Evolutionary conservation across 257 asterid genomes (phyloP).

Genomic region (Petrea volubilis): DNA sequence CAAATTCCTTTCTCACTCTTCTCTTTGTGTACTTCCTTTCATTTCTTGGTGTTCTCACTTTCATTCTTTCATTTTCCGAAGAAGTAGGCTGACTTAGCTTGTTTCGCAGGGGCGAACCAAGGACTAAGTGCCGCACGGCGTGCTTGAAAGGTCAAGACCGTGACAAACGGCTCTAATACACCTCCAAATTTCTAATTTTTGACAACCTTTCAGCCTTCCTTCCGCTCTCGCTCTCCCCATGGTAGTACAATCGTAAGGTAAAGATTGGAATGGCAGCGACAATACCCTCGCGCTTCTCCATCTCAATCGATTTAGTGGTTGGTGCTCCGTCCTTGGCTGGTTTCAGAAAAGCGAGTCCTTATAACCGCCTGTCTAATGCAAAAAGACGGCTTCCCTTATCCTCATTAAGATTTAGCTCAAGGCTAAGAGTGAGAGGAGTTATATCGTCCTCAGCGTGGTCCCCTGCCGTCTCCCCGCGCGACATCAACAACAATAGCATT

Average conservation of each 20-base stretch:
- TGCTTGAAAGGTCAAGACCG: too few species aligned
- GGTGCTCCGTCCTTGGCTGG: slow-evolving; percentile 27
- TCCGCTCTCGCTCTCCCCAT: background rate
- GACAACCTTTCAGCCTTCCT: background rate
- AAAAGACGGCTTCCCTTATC: slow-evolving; percentile 17
- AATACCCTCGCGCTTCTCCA: slow-evolving; percentile 8
- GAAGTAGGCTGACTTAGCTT: too few species aligned
- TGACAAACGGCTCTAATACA: too few species aligned
- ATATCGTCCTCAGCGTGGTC: slow-evolving; percentile 38
- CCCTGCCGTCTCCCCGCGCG: slow-evolving; percentile 24
- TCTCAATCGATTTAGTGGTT: slow-evolving; percentile 21
- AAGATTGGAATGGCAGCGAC: slow-evolving; percentile 12
- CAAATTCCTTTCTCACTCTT: too few species aligned
- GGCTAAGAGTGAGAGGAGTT: slow-evolving; percentile 22
- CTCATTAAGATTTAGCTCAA: slow-evolving; percentile 19
- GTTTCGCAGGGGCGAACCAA: too few species aligned
- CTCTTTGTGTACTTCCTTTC: too few species aligned
- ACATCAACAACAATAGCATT: slow-evolving; percentile 11
- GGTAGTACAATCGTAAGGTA: background rate
- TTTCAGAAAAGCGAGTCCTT: slow-evolving; percentile 7
- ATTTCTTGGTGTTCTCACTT: too few species aligned
- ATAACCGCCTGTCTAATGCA: background rate
- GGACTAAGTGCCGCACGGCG: too few species aligned
- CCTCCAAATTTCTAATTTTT: background rate
- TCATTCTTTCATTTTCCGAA: too few species aligned